Conservation (phyloP, 768 basidiomycete genomes). For the Lentinula lateritia region DNA sequence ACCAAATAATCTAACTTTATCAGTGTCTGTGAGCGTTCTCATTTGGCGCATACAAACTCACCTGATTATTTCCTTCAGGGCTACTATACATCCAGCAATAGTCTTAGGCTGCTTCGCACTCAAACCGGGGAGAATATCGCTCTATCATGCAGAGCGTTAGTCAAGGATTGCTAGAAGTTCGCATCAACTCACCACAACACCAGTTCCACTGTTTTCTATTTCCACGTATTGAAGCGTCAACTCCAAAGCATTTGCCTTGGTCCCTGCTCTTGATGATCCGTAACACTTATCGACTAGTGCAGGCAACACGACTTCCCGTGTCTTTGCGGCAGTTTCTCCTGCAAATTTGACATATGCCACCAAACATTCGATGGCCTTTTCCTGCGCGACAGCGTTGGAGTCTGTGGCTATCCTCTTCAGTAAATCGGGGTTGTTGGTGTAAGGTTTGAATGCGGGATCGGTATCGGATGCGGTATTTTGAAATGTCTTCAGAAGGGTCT, state of each 20-base stretch:
- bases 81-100: constrained; percentile 73
- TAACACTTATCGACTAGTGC: constrained; percentile 94
- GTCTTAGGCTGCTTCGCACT: constrained; percentile 92
- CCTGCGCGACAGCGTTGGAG: constrained; percentile 94
- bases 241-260: constrained; percentile 83
- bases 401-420: constrained; percentile 88
- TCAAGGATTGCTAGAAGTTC: constrained; percentile 17
- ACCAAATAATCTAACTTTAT: constrained; percentile 65
- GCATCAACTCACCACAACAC: constrained; percentile 71
- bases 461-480: constrained; percentile 86
- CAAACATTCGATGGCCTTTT: constrained; percentile 92
- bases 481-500: constrained; percentile 81
- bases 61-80: constrained; percentile 83
- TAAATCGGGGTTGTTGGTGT: constrained; percentile 67
- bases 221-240: constrained; percentile 87
- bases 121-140: constrained; percentile 78
- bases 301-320: constrained; percentile 78
- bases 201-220: constrained; percentile 83
- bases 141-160: constrained; percentile 31
- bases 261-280: constrained; percentile 85
- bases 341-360: constrained; percentile 85
- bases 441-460: constrained; percentile 92
- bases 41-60: constrained; percentile 28
- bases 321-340: constrained; percentile 81
- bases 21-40: background rate